Evolutionary conservation across 2,329 filamentous ascomycete genomes (phyloP).

Genomic region (Teratosphaeria epicoccoides): DNA sequence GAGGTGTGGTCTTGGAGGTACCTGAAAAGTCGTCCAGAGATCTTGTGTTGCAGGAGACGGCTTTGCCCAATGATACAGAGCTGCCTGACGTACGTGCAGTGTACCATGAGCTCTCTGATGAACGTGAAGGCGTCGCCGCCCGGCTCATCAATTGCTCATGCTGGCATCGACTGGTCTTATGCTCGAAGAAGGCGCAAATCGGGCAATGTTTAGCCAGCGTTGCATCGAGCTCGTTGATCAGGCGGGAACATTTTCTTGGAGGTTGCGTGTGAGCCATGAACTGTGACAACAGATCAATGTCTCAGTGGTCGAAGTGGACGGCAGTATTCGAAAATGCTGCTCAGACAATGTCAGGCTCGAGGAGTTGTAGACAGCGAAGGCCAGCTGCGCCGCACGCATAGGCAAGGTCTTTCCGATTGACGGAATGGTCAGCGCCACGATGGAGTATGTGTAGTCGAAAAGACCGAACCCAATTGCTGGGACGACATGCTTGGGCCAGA

Average conservation of each 20-base stretch:
- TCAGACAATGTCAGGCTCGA: too few relatives aligned
- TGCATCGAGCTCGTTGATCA: neutral
- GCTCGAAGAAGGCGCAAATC: neutral
- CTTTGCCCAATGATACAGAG: neutral
- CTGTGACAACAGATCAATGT: too few relatives aligned
- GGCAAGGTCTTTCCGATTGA: too few relatives aligned
- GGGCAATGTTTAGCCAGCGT: neutral
- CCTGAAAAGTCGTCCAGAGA: conserved; percentile 5
- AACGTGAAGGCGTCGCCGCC: conserved; percentile 5
- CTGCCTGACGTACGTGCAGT: conserved; percentile 10
- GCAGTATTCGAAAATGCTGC: too few relatives aligned
- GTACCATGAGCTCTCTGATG: conserved; percentile 16
- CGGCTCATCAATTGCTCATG: neutral
- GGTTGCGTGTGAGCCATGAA: too few relatives aligned
- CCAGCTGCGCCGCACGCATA: too few relatives aligned
- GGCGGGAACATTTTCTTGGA: neutral
- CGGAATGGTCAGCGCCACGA: too few relatives aligned
- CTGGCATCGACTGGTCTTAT: neutral
- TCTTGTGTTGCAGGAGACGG: neutral
- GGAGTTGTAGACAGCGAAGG: too few relatives aligned
- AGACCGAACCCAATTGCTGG: too few relatives aligned
- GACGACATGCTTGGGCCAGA: too few relatives aligned
- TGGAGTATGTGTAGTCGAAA: too few relatives aligned
- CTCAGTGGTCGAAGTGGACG: too few relatives aligned
- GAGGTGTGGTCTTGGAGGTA: neutral